phyloP scores from a whole-genome alignment of 2,329 filamentous ascomycete species.

The Amphichorda felina region DNA sequence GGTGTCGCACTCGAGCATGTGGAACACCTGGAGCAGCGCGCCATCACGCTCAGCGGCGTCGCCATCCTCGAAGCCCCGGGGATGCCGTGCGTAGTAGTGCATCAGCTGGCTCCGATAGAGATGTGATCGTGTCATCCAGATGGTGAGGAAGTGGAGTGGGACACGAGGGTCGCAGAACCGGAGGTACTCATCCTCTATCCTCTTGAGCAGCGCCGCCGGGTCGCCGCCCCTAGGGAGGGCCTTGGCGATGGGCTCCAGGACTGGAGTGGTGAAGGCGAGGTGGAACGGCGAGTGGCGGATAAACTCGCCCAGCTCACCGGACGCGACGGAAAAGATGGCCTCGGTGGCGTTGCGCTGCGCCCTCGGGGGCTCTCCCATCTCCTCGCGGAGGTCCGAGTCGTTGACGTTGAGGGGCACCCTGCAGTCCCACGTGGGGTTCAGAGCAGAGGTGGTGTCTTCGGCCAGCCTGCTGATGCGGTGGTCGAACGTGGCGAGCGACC shows the following conservation, averaged over 20 bases:
- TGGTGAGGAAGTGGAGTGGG: constrained; percentile 26
- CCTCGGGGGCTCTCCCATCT: constrained; percentile 21
- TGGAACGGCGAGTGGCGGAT: constrained; percentile 19
- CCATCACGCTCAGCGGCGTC: constrained; percentile 15
- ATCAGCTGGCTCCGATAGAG: constrained; percentile 25
- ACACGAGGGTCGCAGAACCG: constrained; percentile 22
- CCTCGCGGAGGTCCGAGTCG: constrained; percentile 30
- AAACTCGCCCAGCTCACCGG: constrained; percentile 25
- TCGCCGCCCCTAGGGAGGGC: constrained; percentile 9
- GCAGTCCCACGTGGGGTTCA: constrained; percentile 28
- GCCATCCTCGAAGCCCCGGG: constrained; percentile 6
- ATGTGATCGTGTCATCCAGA: constrained; percentile 23
- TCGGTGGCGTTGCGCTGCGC: constrained; percentile 22
- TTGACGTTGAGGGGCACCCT: constrained; percentile 28
- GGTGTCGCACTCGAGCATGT: constrained; percentile 24
- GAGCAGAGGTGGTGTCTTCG: constrained; percentile 16
- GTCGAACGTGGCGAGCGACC: constrained; percentile 46
- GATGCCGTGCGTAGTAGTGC: constrained; percentile 27
- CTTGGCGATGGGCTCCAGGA: constrained; percentile 13
- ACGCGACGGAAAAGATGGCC: constrained; percentile 26
- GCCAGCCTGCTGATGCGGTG: constrained; percentile 40
- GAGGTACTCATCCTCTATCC: constrained; percentile 34
- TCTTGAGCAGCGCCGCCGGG: constrained; percentile 22
- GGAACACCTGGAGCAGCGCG: constrained; percentile 16
- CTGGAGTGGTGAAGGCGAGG: constrained; percentile 21